Base-by-base conservation (phyloP, 345 rosid species). In the Rhodamnia rubescens region DNA sequence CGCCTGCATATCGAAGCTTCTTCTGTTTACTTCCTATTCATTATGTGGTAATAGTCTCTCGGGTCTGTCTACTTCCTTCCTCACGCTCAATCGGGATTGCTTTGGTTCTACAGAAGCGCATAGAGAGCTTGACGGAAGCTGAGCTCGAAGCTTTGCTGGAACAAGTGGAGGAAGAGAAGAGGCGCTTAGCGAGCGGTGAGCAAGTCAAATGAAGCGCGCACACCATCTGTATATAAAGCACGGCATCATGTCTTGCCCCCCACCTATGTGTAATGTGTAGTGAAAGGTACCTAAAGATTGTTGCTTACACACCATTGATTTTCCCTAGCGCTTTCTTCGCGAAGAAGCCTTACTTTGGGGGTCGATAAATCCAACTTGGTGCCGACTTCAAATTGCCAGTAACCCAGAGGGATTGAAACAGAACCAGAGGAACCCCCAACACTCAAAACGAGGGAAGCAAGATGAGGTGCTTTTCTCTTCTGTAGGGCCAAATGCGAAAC, bases 111-210 rank as follows among this genome's bases (percentile, higher is more conserved):
- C 93, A 95, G 98, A 97, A 97, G 89, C 95, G 99, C 80, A 59
- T 95, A 74, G 99, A 97, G 88, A 93, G 99, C 86, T 88, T 95
- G 88, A 89, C 96, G 6, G 99, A 97, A 90, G 99, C 95, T 13
- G 98, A 97, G 87, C 90, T 97, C 82, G 96, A 87, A 86, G 95
- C 91, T 75, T 86, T 97, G 91, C 91, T 97, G 74, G 98, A 96
- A 88, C 98, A 97, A 84, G 99, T 97, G 81, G 99, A 95, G 89
- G 98, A 96, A 92, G 98, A 97, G 91, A 97, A 94, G 93, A 85
- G 92, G 86, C 92, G 89, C 14, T 55, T 90, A 56, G 87, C 89
- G 14, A 90, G 88, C 55, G 91, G 92, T 4, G 95, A 94, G 88
- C 89, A 91, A 86, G 84, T 91, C 82, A 89, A 91, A 59, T 90